Base-by-base conservation (phyloP, 2,329 filamentous ascomycete species). In the Aspergillus brunneoviolaceus region DNA sequence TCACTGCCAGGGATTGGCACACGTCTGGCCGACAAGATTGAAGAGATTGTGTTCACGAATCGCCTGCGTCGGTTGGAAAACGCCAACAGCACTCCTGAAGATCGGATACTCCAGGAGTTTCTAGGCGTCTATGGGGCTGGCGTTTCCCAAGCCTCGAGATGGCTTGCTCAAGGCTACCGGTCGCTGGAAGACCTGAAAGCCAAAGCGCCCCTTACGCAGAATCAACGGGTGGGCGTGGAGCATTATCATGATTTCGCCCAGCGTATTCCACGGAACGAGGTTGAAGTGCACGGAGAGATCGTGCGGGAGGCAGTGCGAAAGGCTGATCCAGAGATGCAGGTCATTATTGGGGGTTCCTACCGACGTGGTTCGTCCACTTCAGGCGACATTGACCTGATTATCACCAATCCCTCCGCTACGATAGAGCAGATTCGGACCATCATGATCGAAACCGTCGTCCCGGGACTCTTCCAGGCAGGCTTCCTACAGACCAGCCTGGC, bases 281-380 rank as follows among this genome's bases (percentile, higher is more conserved):
- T 96, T 5, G 83, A 86, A 60, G 81, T 83, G 0, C 86, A 96
- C 29, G 90, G 86, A 0, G 78, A 76, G 0, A 78, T 89, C 49
- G 89, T 97, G 16, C 83, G 79, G 53, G 76, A 77, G 7, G 82
- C 84, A 0, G 84, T 91, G 0, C 76, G 78, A 5, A 70, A 72
- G 7, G 79, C 93, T 25, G 90, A 96, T 69, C 72, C 80, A 0
- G 72, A 74, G 0, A 85, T 93, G 58, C 81, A 92, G 72, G 78
- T 91, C 59, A 89, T 92, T 51, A 84, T 96, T 51, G 88, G 89
- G 50, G 94, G 94, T 0, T 96, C 91, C 60, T 97, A 96, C 72
- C 86, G 94, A 25, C 86, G 94, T 31, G 93, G 94, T 19, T 85
- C 90, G 4, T 75, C 82, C 31, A 84, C 84, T 55, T 95, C 87